Percentiles rank a stretch among this genome's conserved stretches.
These are phyloP conservation scores for Dothiorella sarmentorum DNA, from an alignment of 2,329 filamentous ascomycete genomes.

Conservation along the genomic window DNA sequence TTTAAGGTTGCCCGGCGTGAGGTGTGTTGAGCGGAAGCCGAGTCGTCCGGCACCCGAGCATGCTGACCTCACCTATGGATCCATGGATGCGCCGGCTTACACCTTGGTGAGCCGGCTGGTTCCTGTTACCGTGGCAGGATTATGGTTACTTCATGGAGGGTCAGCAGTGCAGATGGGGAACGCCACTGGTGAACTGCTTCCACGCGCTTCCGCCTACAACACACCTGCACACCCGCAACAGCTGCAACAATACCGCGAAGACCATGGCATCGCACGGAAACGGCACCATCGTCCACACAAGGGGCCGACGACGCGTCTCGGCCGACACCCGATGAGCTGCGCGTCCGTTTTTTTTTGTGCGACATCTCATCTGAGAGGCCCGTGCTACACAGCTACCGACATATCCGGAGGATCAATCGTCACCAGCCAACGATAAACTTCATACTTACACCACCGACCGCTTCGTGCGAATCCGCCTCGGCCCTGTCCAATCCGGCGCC, in stretches of 20 bases:
- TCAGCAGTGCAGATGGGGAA: neutral
- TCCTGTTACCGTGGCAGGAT: neutral
- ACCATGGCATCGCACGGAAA: no score
- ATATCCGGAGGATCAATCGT: conserved; percentile 11
- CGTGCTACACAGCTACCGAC: no score
- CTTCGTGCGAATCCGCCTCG: neutral
- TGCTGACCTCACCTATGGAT: no score
- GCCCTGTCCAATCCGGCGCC: neutral
- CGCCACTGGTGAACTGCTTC: neutral
- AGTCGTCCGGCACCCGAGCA: neutral
- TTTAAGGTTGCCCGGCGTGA: neutral
- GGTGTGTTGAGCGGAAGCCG: neutral
- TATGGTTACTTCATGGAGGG: neutral
- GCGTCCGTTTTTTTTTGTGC: conserved; percentile 4
- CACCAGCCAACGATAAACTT: neutral
- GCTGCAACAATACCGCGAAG: no score
- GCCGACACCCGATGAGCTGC: neutral
- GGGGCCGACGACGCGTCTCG: no score
- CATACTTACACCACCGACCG: neutral
- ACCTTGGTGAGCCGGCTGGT: neutral
- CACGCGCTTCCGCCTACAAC: conserved; percentile 4
- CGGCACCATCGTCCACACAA: no score
- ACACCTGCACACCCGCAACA: no score
- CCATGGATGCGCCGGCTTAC: no score
- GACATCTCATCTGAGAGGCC: no score